Evolutionary conservation across 1,284 basidiomycete species (phyloP), one percentile per base, ranked within the genome.

Genomic region (Leccinum glutinopallens): DNA sequence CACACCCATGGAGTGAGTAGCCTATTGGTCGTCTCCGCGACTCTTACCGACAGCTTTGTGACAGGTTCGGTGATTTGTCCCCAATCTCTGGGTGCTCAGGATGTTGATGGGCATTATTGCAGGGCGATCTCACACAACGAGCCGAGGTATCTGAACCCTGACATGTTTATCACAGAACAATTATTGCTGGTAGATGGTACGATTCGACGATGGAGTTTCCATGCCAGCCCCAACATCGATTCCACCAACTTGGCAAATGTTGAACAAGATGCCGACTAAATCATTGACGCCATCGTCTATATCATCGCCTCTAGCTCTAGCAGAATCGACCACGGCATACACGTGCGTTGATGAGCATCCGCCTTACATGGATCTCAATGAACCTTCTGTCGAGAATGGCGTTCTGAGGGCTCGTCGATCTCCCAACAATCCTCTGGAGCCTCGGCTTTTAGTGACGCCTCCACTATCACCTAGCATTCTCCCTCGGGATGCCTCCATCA

Each of bases 271-370:
- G 66, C 85, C 88, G 61, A 92, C 91, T 5, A 84, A 92, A 56
- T 92, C 91, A 7, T 93, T 91, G 15, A 93, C 91, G 0, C 92
- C 91, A 13, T 93, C 91, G 2, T 93, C 92, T 12, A 84, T 93
- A 60, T 92, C 92, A 35, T 93, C 92, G 22, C 91, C 92, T 65
- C 81, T 93, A 49, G 92, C 91, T 35, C 80, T 91, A 43, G 92
- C 91, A 10, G 89, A 86, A 51, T 92, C 91, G 9, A 93, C 93
- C 68, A 83, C 91, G 54, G 91, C 91, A 5, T 81, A 88, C n/a
- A 77, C 81, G 13, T 82, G 83, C 5, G 78, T 80, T 0, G 86
- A 88, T 41, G 84, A 85, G 56, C 77, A 79, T 10, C 84, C 84
- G 60, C 88, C 88, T 9, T 81, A 80, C 54, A 88, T 90, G 81